These are phyloP conservation scores for Candida ponderosae DNA, from an alignment of 805 yeast species.

Conservation along the genomic window DNA sequence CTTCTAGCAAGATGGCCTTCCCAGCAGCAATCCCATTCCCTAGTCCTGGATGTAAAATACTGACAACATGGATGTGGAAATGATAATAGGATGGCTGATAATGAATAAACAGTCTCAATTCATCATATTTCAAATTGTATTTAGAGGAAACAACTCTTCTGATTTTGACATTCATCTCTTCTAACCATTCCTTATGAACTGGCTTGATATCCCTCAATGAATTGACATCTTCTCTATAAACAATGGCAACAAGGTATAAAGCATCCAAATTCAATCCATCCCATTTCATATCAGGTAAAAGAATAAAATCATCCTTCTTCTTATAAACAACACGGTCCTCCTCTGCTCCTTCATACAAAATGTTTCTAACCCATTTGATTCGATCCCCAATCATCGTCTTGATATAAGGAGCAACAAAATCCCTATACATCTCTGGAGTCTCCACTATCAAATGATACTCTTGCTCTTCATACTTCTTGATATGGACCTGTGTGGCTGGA, in stretches of 20 bases:
- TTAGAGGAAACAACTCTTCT: conserved; percentile 36
- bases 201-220: conserved; percentile 68
- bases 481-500: conserved; percentile 87
- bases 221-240: conserved; percentile 56
- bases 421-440: conserved; percentile 67
- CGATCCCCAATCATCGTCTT: conserved; percentile 68
- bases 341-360: conserved; percentile 75
- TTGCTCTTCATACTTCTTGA: conserved; percentile 64
- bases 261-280: conserved; percentile 64
- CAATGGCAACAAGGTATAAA: conserved; percentile 73
- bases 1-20: conserved; percentile 75
- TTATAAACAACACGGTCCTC: conserved; percentile 70
- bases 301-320: conserved; percentile 56
- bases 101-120: conserved; percentile 75
- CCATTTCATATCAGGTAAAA: conserved; percentile 97
- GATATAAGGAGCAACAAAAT: conserved; percentile 67
- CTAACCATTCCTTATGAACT: conserved; percentile 52
- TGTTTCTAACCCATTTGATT: conserved; percentile 85
- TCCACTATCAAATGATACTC: conserved; percentile 58
- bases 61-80: conserved; percentile 87
- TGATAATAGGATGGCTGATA: conserved; percentile 96
- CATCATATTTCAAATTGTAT: conserved; percentile 43
- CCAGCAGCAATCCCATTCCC: conserved; percentile 68
- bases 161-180: conserved; percentile 36
- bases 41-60: conserved; percentile 58